Conservation (phyloP, 108 stramenopile species). For the Craspedostauros australis region DNA sequence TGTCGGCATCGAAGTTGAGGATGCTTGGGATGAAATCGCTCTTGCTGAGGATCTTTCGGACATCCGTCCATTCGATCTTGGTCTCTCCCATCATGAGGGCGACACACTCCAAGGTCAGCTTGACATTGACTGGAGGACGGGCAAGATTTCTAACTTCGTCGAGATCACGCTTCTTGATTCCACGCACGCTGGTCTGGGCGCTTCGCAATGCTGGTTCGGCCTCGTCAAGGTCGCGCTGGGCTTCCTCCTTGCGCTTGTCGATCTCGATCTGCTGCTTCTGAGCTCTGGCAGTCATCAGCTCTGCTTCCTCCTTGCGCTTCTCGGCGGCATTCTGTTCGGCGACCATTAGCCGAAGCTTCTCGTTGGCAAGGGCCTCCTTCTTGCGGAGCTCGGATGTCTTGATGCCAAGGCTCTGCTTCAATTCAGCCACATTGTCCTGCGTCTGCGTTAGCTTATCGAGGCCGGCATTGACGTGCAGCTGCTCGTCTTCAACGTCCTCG, state of each 20-base stretch:
- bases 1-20: slow-evolving; percentile 91
- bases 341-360: slow-evolving; percentile 97
- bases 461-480: slow-evolving; percentile 94
- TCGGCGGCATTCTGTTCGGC: slow-evolving; percentile 97
- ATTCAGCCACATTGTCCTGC: slow-evolving; percentile 87
- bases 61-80: slow-evolving; percentile 88
- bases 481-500: slow-evolving; percentile 88
- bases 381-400: slow-evolving; percentile 76
- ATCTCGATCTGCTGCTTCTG: slow-evolving; percentile 73
- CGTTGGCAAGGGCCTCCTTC: slow-evolving; percentile 89
- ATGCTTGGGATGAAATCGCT: slow-evolving; percentile 95
- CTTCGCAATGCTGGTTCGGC: slow-evolving; percentile 92
- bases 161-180: slow-evolving; percentile 94
- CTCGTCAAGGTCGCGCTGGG: slow-evolving; percentile 89
- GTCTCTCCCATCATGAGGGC: slow-evolving; percentile 91
- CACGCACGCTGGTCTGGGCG: slow-evolving; percentile 86
- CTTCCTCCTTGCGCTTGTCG: slow-evolving; percentile 81
- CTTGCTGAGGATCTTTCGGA: slow-evolving; percentile 86
- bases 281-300: slow-evolving; percentile 83
- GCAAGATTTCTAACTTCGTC: slow-evolving; percentile 92
- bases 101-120: slow-evolving; percentile 93
- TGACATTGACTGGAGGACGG: slow-evolving; percentile 91
- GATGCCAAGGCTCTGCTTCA: slow-evolving; percentile 73
- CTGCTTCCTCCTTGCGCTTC: slow-evolving; percentile 87
- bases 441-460: slow-evolving; percentile 91